Evolutionary conservation across 352 stramenopile genomes (phyloP).

Genomic region (Phytophthora meadii): DNA sequence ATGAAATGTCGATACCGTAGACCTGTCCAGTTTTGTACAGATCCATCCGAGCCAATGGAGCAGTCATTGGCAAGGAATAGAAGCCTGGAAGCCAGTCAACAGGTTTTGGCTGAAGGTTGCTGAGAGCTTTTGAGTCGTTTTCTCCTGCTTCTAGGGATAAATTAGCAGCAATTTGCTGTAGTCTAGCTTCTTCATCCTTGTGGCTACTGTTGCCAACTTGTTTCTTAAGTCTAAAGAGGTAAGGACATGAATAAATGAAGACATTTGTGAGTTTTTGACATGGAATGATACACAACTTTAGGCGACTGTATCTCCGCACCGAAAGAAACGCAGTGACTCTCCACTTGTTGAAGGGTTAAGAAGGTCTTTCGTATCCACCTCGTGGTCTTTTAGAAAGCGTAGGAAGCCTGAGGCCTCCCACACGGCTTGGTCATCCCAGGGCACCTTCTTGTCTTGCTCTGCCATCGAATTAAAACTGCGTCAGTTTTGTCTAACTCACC

Average conservation of each 20-base stretch:
- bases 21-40: constrained; percentile 62
- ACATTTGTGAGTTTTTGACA: constrained; percentile 1
- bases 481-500: too few relatives aligned
- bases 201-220: neutral
- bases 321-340: constrained; percentile 62
- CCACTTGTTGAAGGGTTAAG: constrained; percentile 27
- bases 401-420: constrained; percentile 64
- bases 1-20: constrained; percentile 89
- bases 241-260: constrained; percentile 1
- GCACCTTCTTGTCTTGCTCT: constrained; percentile 3
- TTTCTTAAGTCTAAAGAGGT: constrained; percentile 39
- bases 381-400: constrained; percentile 61
- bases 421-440: constrained; percentile 49
- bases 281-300: constrained; percentile 34
- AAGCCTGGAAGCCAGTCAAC: constrained; percentile 69
- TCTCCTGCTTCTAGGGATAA: constrained; percentile 25
- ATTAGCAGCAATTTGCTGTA: constrained; percentile 29
- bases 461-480: neutral
- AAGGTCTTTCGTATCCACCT: constrained; percentile 55
- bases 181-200: constrained; percentile 13
- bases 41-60: constrained; percentile 49
- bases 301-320: constrained; percentile 32
- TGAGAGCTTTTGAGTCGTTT: neutral
- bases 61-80: constrained; percentile 62
- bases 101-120: constrained; percentile 17